These are phyloP conservation scores for Eremothecium sinecaudum DNA, from an alignment of 1,139 yeast genomes.

Conservation along the genomic window DNA sequence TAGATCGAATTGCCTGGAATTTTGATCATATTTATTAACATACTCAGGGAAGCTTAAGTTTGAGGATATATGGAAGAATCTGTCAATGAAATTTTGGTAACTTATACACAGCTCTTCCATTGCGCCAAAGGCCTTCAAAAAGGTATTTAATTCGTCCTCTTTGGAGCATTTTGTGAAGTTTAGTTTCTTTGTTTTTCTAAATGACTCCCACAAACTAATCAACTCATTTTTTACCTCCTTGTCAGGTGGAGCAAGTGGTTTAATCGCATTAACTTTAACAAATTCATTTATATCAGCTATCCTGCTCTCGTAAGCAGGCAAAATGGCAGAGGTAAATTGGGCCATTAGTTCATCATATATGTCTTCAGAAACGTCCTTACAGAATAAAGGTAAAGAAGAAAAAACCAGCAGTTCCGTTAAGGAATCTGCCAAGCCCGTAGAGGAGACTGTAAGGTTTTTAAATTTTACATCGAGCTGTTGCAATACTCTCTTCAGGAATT, in stretches of 20 bases:
- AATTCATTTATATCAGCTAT: slow-evolving; percentile 9
- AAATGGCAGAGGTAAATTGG: slow-evolving; percentile 23
- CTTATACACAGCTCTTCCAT: slow-evolving; percentile 39
- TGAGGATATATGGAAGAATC: slow-evolving; percentile 56
- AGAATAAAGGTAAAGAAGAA: slow-evolving; percentile 55
- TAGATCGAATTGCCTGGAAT: slow-evolving; percentile 29
- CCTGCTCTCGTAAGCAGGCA: slow-evolving; percentile 16
- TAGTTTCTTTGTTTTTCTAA: slow-evolving; percentile 13
- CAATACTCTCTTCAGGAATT: slow-evolving; percentile 45
- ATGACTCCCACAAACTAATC: slow-evolving; percentile 19
- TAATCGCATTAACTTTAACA: neutral
- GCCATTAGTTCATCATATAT: slow-evolving; percentile 36
- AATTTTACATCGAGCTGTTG: slow-evolving; percentile 40
- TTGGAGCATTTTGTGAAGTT: slow-evolving; percentile 12
- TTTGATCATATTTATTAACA: slow-evolving; percentile 36
- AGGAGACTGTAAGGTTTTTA: slow-evolving; percentile 29
- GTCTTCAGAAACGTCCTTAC: slow-evolving; percentile 45
- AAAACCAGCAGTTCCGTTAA: slow-evolving; percentile 43
- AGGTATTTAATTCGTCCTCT: slow-evolving; percentile 10
- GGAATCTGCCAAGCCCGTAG: slow-evolving; percentile 26
- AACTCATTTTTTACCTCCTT: slow-evolving; percentile 5
- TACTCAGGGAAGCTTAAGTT: slow-evolving; percentile 41
- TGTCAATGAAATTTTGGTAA: slow-evolving; percentile 57
- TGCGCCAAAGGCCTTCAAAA: slow-evolving; percentile 28
- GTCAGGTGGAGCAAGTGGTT: slow-evolving; percentile 1